Conservation (phyloP, 139 green algal genomes). For the Micromonas pusilla region DNA sequence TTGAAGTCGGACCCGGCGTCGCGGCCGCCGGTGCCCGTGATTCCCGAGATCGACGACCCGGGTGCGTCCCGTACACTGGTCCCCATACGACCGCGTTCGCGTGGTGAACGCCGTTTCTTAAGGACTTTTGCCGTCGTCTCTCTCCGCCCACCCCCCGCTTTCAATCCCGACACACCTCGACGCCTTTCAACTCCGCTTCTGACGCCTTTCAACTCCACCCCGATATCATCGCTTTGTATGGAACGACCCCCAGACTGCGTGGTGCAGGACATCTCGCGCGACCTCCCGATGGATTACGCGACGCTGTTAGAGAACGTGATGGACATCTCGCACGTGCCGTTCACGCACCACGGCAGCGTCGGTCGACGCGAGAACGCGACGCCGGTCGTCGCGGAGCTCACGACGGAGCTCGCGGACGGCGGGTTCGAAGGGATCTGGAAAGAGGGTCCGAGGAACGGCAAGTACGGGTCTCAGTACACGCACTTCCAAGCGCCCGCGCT, state of each 20-base stretch:
- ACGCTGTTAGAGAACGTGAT: conserved; percentile 45
- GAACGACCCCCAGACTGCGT: too few species aligned
- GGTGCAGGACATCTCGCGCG: conserved; percentile 8
- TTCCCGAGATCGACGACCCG: conserved; percentile 5
- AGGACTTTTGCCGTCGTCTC: too few species aligned
- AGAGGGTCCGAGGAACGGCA: conserved; percentile 12
- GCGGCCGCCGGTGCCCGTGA: background rate
- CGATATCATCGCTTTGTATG: too few species aligned
- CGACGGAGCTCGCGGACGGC: too few species aligned
- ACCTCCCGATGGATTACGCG: conserved; percentile 35
- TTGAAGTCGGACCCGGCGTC: background rate
- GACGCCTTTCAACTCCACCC: too few species aligned
- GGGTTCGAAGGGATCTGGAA: conserved; percentile 12
- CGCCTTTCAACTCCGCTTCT: too few species aligned
- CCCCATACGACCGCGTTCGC: too few species aligned
- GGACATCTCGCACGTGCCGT: conserved; percentile 33
- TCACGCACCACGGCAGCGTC: conserved; percentile 30
- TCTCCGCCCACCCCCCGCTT: too few species aligned
- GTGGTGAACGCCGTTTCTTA: too few species aligned
- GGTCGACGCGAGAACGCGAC: conserved; percentile 26
- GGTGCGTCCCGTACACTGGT: too few species aligned
- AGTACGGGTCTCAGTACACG: conserved; percentile 44
- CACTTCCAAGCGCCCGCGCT: conserved; percentile 22
- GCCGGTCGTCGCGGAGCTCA: conserved; percentile 9
- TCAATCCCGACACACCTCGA: too few species aligned